Percentiles rank a stretch among this genome's conserved stretches.
Evolutionary conservation across 495 filamentous ascomycete genomes (phyloP).

Genomic region (Hypoxylon lienhwacheense): DNA sequence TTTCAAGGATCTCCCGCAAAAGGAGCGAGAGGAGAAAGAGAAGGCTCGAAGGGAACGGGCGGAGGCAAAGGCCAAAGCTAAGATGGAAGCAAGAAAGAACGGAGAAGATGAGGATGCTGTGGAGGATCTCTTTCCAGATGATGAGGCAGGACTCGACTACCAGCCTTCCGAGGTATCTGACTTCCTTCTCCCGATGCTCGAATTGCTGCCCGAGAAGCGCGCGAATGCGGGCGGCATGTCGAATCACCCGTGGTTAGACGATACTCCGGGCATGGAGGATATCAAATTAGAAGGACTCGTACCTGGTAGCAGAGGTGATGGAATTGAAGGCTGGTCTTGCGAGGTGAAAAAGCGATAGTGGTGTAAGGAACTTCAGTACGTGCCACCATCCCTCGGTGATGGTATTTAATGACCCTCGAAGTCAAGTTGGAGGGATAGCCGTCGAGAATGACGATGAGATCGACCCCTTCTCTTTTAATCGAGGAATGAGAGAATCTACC

Average conservation of each 20-base stretch:
- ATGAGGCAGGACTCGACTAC: conserved; percentile 35
- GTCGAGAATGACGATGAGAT: neutral
- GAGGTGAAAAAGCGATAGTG: conserved; percentile 88
- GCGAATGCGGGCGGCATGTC: conserved; percentile 98
- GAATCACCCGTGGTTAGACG: conserved; percentile 74
- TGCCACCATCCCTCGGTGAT: conserved; percentile 7
- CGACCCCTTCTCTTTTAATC: conserved; percentile 19
- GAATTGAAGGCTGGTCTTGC: conserved; percentile 92
- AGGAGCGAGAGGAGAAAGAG: conserved; percentile 36
- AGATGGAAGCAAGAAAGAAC: conserved; percentile 40
- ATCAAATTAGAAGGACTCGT: conserved; percentile 68
- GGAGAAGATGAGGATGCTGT: conserved; percentile 39
- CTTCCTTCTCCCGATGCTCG: conserved; percentile 91
- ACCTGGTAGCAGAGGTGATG: conserved; percentile 83
- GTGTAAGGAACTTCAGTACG: neutral
- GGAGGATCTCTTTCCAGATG: conserved; percentile 34
- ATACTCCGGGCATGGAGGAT: conserved; percentile 83
- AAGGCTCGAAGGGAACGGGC: conserved; percentile 33
- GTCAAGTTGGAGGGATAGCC: neutral
- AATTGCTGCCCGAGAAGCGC: conserved; percentile 79
- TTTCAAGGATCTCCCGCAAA: conserved; percentile 45
- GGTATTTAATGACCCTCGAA: conserved; percentile 8
- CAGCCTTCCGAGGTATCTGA: conserved; percentile 63
- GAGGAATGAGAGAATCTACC: conserved; percentile 22
- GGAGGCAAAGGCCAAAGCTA: conserved; percentile 61